Evolutionary conservation across 805 yeast genomes (phyloP), one percentile per base, ranked within the genome.

Genomic region (Cyberlindnera mycetangii): DNA sequence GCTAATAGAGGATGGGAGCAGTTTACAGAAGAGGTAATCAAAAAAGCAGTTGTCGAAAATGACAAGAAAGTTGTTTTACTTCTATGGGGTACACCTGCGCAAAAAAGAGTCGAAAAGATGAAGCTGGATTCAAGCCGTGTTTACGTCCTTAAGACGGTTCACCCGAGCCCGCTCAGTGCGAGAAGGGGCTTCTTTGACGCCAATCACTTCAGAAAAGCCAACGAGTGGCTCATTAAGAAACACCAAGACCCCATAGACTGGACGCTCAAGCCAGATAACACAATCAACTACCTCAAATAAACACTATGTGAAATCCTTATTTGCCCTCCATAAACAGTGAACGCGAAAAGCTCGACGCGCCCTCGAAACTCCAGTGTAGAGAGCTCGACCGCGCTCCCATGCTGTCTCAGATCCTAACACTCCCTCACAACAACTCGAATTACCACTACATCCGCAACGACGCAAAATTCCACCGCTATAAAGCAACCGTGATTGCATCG

Each of bases 111-210:
- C 2, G 42, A 55, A 38, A 51, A 54, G 52, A 49, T 65, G 51
- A 55, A 60, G 32, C 21, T 63, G 39, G 56, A 65, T 34, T 44
- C 55, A 42, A 43, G 63, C 3, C 62, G 68, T 31, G 73, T 49
- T 4, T 22, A 45, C 6, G 77, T 87, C 0, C 65, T 93, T 21
- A 76, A 75, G 49, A 73, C 89, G 0, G 97, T 89, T 0, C 99
- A 93, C 65, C 99, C 99, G 1, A 85, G 95, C 21, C 99, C 99
- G 1, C 67, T 93, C 39, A 85, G 96, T 50, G 99, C 99, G 0
- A 74, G 84, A 16, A 69, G 95, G 34, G 96, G 93, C 2, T 93
- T 85, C 63, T 90, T 92, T 55, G 81, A 81, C 3, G 80, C 85
- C 53, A 67, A 70, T 18, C 97, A 89, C 57, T 92, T 89, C 64